phyloP scores from a whole-genome alignment of 2,329 filamentous ascomycete species.

The Blastomyces emzantsi region DNA sequence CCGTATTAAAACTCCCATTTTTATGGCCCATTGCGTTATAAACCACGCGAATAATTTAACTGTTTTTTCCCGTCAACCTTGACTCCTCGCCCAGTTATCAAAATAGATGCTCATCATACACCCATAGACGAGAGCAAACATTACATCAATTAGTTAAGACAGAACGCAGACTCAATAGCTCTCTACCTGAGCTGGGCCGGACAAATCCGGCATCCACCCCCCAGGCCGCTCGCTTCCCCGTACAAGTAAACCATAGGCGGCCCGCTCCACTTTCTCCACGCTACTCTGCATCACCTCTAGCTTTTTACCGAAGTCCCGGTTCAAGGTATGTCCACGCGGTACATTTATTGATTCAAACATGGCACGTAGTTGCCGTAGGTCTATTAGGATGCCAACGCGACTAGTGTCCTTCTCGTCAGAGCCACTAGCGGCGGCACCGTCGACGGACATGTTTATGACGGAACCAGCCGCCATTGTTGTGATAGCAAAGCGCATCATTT shows the following conservation, averaged over 20 bases:
- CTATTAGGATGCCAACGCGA: conserved; percentile 55
- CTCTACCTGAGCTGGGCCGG: conserved; percentile 34
- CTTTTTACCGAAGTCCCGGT: conserved; percentile 64
- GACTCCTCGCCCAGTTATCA: neutral
- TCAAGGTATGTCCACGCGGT: conserved; percentile 44
- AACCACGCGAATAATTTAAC: neutral
- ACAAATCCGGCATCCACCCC: conserved; percentile 81
- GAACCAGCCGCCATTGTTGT: conserved; percentile 69
- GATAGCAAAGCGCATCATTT: conserved; percentile 95
- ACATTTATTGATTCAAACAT: conserved; percentile 65
- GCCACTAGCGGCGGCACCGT: conserved; percentile 15
- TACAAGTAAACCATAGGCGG: conserved; percentile 80
- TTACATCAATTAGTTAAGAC: neutral
- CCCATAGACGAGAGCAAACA: neutral
- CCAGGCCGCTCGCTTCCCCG: conserved; percentile 80
- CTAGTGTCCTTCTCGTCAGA: conserved; percentile 19
- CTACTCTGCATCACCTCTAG: conserved; percentile 76
- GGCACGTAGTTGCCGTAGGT: conserved; percentile 69
- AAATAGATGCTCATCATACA: neutral
- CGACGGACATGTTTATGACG: conserved; percentile 25
- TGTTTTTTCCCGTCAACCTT: neutral
- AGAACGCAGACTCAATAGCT: conserved; percentile 25
- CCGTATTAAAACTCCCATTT: neutral
- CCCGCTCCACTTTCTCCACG: conserved; percentile 87
- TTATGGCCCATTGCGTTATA: neutral